A percentile compares a stretch with the other conserved stretches of the same genome.
Evolutionary conservation across 805 yeast species (phyloP).

Genomic region (Ogataea minuta): DNA sequence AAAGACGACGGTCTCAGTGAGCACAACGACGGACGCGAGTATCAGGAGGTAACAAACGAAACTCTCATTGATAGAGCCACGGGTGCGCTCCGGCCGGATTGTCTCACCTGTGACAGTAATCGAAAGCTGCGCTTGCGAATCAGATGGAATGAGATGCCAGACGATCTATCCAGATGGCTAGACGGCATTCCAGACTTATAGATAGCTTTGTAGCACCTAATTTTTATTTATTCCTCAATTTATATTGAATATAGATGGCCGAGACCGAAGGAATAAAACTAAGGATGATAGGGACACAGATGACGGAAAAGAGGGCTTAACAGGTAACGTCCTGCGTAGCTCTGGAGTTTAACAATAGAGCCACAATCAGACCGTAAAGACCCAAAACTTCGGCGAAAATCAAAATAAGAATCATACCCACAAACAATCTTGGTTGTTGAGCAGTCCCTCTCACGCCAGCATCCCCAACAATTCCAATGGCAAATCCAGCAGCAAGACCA

Average conservation of each 20-base stretch:
- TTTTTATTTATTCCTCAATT: constrained; percentile 7
- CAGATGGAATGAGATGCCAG: constrained; percentile 36
- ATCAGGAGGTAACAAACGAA: constrained; percentile 16
- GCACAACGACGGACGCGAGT: constrained; percentile 9
- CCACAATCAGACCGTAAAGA: constrained; percentile 89
- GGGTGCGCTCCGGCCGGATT: constrained; percentile 19
- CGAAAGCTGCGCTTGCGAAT: constrained; percentile 17
- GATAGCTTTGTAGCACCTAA: constrained; percentile 8
- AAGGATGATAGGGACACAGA: neutral
- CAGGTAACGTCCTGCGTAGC: constrained; percentile 90
- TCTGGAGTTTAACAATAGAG: constrained; percentile 94
- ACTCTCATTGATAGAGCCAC: constrained; percentile 21
- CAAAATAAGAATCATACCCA: constrained; percentile 13
- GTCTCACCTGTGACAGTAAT: constrained; percentile 3
- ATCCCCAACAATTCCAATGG: constrained; percentile 99
- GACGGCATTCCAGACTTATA: constrained; percentile 13
- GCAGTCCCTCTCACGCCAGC: constrained; percentile 99
- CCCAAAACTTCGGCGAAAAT: constrained; percentile 15
- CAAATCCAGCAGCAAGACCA: constrained; percentile 98
- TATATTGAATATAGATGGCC: constrained; percentile 3
- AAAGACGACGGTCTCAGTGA: constrained; percentile 1
- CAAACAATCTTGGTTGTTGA: constrained; percentile 97
- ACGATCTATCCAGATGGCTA: constrained; percentile 30
- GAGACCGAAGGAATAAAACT: too few species aligned
- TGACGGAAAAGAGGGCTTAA: constrained; percentile 36